phyloP scores from a whole-genome alignment of 331 rosid species.

The Acacia concinna region DNA sequence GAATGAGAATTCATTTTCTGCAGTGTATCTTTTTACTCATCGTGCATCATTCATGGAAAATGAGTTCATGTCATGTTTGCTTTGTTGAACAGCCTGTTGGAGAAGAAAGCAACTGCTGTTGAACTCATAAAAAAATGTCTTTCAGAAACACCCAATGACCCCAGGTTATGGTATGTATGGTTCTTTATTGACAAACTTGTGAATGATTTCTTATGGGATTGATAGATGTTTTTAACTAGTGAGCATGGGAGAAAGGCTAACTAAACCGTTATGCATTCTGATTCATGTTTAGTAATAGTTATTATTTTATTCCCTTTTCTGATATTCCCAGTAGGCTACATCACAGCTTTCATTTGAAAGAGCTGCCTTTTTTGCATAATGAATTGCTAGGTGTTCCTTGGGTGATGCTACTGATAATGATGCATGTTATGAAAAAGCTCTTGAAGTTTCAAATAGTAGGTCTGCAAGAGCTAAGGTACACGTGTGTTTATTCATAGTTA shows the following conservation, averaged over 20 bases:
- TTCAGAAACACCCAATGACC: conserved; percentile 77
- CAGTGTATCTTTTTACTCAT: background rate
- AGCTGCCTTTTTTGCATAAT: background rate
- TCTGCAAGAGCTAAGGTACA: conserved; percentile 91
- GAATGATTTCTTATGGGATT: background rate
- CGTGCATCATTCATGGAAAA: conserved; percentile 5
- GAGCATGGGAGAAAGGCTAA: conserved; percentile 1
- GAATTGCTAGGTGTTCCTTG: conserved; percentile 80
- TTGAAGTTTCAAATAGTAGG: conserved; percentile 82
- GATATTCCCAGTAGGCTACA: background rate
- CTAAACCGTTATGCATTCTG: background rate
- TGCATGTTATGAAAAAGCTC: conserved; percentile 81
- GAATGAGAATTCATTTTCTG: conserved; percentile 20
- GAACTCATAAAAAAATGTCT: conserved; percentile 86
- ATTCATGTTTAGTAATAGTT: background rate
- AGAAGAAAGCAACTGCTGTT: conserved; percentile 96
- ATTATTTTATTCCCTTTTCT: background rate
- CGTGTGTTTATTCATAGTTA: background rate
- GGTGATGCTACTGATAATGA: conserved; percentile 84
- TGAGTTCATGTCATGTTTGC: conserved; percentile 29
- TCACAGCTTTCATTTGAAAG: background rate
- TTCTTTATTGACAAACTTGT: conserved; percentile 16
- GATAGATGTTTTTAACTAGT: conserved; percentile 8
- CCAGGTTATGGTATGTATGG: conserved; percentile 76
- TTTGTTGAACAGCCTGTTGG: conserved; percentile 61